A percentile compares a stretch with the other conserved stretches of the same genome.
Evolutionary conservation across 2,329 filamentous ascomycete genomes (phyloP).

Genomic region (Ceratocystis smalleyi): DNA sequence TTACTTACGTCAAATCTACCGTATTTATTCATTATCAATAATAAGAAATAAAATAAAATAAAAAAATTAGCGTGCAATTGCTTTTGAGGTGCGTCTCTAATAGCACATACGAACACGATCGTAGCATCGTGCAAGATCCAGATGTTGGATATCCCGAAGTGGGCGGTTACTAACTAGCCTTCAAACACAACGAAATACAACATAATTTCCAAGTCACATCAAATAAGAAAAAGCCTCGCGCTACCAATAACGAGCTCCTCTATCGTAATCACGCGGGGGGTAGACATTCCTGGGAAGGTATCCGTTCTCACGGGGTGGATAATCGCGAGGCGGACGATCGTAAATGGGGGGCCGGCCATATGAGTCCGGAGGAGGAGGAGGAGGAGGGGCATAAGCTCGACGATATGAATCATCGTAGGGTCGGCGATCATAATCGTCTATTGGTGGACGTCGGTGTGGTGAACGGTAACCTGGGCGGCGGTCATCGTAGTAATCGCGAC

Average conservation of each 20-base stretch:
- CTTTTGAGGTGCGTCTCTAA: neutral
- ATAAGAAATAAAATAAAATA: neutral
- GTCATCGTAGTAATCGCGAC: slow-evolving; percentile 78
- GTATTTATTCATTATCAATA: neutral
- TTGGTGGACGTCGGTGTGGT: slow-evolving; percentile 61
- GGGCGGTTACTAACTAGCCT: neutral
- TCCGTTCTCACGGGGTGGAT: slow-evolving; percentile 35
- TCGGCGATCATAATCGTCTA: slow-evolving; percentile 59
- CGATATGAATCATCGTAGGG: slow-evolving; percentile 67
- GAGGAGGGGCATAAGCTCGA: slow-evolving; percentile 36
- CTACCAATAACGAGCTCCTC: slow-evolving; percentile 34
- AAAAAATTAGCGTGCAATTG: neutral
- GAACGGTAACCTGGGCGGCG: slow-evolving; percentile 61
- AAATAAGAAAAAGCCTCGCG: neutral
- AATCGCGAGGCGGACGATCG: slow-evolving; percentile 38
- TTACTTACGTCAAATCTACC: neutral
- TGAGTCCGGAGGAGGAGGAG: slow-evolving; percentile 42
- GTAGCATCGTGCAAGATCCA: too few species aligned
- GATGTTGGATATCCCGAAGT: too few species aligned
- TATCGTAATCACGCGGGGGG: slow-evolving; percentile 33
- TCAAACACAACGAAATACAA: neutral
- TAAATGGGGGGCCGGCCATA: slow-evolving; percentile 42
- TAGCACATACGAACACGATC: neutral
- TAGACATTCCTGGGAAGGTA: slow-evolving; percentile 33
- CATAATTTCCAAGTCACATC: neutral